Evolutionary conservation across 1,284 basidiomycete genomes (phyloP).

Genomic region (Phylloporus gajari): DNA sequence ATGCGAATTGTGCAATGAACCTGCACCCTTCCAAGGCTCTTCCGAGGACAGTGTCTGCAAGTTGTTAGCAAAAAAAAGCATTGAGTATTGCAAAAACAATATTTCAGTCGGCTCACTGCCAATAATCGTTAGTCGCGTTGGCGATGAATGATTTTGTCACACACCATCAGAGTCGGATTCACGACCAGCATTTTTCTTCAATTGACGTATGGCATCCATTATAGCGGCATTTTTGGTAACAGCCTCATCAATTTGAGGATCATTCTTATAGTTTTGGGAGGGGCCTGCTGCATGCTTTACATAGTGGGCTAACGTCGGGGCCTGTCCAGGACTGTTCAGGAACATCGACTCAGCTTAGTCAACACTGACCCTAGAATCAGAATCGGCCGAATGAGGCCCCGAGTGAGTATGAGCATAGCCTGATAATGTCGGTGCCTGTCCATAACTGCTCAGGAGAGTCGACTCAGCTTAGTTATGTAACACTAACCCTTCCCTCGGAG

Average conservation of each 20-base stretch:
- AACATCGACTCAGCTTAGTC: too few species aligned
- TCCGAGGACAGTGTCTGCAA: neutral
- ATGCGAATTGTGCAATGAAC: neutral
- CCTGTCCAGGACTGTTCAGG: too few species aligned
- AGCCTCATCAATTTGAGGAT: neutral
- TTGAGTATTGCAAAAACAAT: neutral
- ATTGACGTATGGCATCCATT: neutral
- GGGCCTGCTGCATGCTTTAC: too few species aligned
- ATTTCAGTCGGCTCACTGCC: neutral
- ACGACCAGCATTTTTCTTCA: neutral
- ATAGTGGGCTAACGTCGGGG: too few species aligned
- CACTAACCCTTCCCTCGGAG: too few species aligned
- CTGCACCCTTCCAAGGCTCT: neutral
- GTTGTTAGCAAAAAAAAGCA: neutral
- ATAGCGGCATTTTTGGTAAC: neutral
- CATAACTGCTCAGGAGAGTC: too few species aligned
- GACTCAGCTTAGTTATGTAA: too few species aligned
- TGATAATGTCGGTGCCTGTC: too few species aligned
- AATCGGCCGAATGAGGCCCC: too few species aligned
- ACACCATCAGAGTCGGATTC: neutral
- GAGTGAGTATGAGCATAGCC: too few species aligned
- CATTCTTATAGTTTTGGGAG: neutral
- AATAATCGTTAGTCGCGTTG: neutral
- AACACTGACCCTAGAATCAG: too few species aligned
- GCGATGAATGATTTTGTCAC: neutral